These are phyloP conservation scores for Prunus dulcis DNA, from an alignment of 306 rosid genomes.

Conservation along the genomic window DNA sequence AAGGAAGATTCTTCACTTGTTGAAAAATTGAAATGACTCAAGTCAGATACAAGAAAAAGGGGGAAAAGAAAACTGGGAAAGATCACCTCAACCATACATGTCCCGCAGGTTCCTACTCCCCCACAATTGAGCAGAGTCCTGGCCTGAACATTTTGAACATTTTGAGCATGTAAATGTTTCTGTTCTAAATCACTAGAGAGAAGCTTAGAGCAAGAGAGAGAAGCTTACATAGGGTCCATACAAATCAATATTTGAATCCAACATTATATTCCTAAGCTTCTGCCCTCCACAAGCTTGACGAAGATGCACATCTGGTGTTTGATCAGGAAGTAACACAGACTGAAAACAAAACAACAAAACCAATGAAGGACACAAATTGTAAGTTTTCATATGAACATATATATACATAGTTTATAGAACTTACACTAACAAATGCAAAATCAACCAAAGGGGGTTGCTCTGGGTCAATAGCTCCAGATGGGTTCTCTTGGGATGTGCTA, in stretches of 20 bases:
- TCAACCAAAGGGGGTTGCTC: slow-evolving; percentile 51
- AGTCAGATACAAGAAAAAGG: background rate
- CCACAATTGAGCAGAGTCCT: slow-evolving; percentile 72
- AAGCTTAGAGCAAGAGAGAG: background rate
- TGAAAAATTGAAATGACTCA: background rate
- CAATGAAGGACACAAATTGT: background rate
- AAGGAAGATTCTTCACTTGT: background rate
- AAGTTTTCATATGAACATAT: background rate
- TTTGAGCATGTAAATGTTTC: too few relatives aligned
- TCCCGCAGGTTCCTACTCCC: slow-evolving; percentile 86
- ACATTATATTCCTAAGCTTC: slow-evolving; percentile 74
- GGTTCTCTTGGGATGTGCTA: slow-evolving; percentile 50
- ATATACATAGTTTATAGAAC: slow-evolving; percentile 5
- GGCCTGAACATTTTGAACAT: slow-evolving; percentile 33
- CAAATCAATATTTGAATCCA: slow-evolving; percentile 71
- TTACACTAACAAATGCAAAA: slow-evolving; percentile 78
- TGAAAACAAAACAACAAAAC: slow-evolving; percentile 17
- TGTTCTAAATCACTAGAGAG: too few relatives aligned
- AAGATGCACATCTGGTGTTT: slow-evolving; percentile 78
- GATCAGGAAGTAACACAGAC: slow-evolving; percentile 92
- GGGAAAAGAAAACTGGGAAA: slow-evolving; percentile 1
- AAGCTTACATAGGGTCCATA: slow-evolving; percentile 80
- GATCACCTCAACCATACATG: slow-evolving; percentile 91
- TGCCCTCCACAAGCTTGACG: slow-evolving; percentile 77
- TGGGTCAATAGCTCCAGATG: slow-evolving; percentile 42